Evolutionary conservation across 257 asterid genomes (phyloP), one percentile per base, ranked within the genome.

Genomic region (Sherardia arvensis): DNA sequence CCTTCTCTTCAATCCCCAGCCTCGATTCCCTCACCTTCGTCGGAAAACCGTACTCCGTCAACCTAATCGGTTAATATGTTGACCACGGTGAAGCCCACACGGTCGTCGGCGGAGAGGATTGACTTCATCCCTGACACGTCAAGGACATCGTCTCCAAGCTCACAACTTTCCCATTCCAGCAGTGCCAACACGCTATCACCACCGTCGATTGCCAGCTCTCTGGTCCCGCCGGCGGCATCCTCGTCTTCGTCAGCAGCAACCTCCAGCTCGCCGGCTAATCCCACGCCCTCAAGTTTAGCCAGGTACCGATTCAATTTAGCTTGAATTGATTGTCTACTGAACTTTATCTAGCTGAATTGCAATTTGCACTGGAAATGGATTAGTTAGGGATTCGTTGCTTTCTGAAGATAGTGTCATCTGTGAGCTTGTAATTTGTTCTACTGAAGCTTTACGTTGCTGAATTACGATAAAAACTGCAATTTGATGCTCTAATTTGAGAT

Each of bases 71-170:
- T 91, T 85, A 91, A 57, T 88, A 86, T 80, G 59, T 91, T 88
- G 78, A 91, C 97, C 71, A 91, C 98, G 23, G 66, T 95, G 18
- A 95, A 83, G 58, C 82, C 92, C 14, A 91, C 97, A 64, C 98
- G 87, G 60, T 83, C 85, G 76, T 88, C 95, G 57, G 84, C 78
- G 18, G 94, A 70, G 45, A 88, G 20, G 56, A 91, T 86, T 66
- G 98, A 77, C 83, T 91, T 91, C 97, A 91, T 91, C 51, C 98
- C 98, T 5, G 88, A 76, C 3, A 91, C 97, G 22, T 91, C 96
- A 7, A 68, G 32, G 73, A 65, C 43, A 83, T 80, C 25, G 68
- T 66, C 2, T 64, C 71, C 5, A 80, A 83, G 64, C 78, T 83
- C 59, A 70, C 76, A 26, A 7, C 63, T 58, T 71, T 83, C 14